phyloP scores from a whole-genome alignment of 2,329 filamentous ascomycete species.

The Claviceps capensis region DNA sequence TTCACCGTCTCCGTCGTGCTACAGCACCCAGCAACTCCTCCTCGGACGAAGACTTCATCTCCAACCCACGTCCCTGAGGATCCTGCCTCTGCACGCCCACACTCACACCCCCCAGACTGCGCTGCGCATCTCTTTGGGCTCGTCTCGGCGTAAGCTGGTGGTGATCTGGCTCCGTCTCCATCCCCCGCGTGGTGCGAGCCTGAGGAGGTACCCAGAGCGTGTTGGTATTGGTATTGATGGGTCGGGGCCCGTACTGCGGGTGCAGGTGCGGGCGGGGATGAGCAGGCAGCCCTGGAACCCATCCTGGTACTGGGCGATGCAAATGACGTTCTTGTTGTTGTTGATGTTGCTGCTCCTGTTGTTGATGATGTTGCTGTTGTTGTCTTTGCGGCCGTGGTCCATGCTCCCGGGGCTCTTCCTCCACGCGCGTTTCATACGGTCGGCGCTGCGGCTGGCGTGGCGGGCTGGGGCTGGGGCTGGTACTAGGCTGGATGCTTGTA shows the following conservation, averaged over 20 bases:
- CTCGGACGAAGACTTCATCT: too few relatives aligned
- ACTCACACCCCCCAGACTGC: conserved; percentile 19
- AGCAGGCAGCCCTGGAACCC: conserved; percentile 6
- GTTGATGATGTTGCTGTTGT: background rate
- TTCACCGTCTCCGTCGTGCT: too few relatives aligned
- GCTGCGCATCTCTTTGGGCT: background rate
- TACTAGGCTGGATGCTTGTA: conserved; percentile 3
- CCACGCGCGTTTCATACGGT: background rate
- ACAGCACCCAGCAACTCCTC: too few relatives aligned
- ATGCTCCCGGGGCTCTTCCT: background rate
- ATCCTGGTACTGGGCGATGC: background rate
- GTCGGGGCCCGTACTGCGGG: conserved; percentile 5
- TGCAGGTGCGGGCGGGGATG: conserved; percentile 6
- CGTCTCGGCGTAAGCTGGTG: conserved; percentile 1
- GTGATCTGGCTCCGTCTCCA: conserved; percentile 6
- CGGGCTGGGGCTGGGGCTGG: too few relatives aligned
- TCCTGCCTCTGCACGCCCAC: conserved; percentile 25
- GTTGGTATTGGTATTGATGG: background rate
- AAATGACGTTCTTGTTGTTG: background rate
- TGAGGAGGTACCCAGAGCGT: conserved; percentile 6
- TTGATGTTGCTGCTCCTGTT: background rate
- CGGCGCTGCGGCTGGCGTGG: background rate
- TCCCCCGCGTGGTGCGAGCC: background rate
- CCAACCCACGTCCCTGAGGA: too few relatives aligned
- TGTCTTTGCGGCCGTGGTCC: background rate